Evolutionary conservation across 2,329 filamentous ascomycete genomes (phyloP), one percentile per base, ranked within the genome.

Genomic region (Aspergillus ibericus): DNA sequence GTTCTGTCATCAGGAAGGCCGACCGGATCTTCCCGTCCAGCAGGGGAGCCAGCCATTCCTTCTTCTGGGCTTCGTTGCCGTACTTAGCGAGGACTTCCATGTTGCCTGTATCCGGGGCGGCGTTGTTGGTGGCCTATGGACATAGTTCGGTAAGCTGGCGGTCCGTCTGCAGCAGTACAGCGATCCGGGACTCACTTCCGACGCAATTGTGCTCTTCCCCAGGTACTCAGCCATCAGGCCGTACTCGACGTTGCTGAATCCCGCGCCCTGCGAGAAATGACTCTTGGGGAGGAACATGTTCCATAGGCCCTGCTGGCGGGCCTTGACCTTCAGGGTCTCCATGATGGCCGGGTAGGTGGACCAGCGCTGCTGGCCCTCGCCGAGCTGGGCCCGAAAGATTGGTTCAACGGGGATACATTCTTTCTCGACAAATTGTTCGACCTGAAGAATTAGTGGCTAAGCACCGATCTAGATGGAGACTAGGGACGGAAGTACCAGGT

Each of bases 231-330:
- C 95, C 93, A 98, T 99, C 69, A 99, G 81, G 12, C 93, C 95
- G 73, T 99, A 99, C 79, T 99, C 95, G 62, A 99, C 82, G 78
- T 98, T 99, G 60, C 88, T 91, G 80, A 92, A 97, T 34, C 95
- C 95, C 22, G 93, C 92, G 1, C 92, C 96, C 80, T 97, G 91
- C 76, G 89, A 91, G 83, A 97, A 98, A 79, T 97, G 93, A 69
- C 88, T 92, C 81, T 90, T 93, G 64, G 95, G 91, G 67, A 99
- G 79, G 82, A 99, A 99, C 88, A 99, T 90, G 79, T 99, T 99
- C 95, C 95, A 99, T 47, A 99, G 82, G 1, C 93, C 95, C 25
- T 96, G 84, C 67, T 89, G 83, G 71, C 83, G 85, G 46, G 93
- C 95, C 76, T 92, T 90, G 64, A 79, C 81, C 84, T 98, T 98